phyloP scores from a whole-genome alignment of 441 rosid species.

The Gossypium gossypioides region DNA sequence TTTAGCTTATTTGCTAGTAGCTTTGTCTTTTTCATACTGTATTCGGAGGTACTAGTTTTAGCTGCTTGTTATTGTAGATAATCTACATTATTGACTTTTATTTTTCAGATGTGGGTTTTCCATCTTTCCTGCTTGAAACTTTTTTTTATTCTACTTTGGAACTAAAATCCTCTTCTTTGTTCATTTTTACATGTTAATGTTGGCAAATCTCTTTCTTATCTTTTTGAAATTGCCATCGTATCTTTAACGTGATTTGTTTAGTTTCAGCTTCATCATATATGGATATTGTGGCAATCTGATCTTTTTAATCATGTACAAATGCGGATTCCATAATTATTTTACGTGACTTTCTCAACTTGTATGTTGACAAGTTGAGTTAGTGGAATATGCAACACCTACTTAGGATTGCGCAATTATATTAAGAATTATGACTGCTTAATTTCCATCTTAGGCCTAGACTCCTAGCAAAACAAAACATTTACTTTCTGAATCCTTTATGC shows the following conservation, averaged over 20 bases:
- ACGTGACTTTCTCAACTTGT: too few species aligned
- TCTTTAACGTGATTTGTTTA: neutral
- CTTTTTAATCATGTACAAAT: too few species aligned
- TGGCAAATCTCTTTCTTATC: neutral
- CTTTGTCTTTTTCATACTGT: neutral
- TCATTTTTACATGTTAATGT: neutral
- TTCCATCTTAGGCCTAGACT: too few species aligned
- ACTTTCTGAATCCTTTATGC: too few species aligned
- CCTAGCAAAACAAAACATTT: too few species aligned
- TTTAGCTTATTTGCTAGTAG: neutral
- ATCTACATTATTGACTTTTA: neutral
- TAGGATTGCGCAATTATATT: too few species aligned
- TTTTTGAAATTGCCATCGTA: neutral
- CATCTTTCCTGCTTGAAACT: neutral
- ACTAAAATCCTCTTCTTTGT: neutral
- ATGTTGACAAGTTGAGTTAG: too few species aligned
- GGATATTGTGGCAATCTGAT: too few species aligned
- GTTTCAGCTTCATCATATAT: too few species aligned
- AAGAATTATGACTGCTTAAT: too few species aligned
- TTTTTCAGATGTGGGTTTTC: neutral
- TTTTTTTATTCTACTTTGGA: neutral
- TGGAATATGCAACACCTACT: too few species aligned
- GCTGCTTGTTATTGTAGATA: neutral
- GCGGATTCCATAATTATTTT: too few species aligned
- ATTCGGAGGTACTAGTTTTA: neutral